These are phyloP conservation scores for Xerocomellus amylosporus DNA, from an alignment of 768 basidiomycete genomes.

Conservation along the genomic window DNA sequence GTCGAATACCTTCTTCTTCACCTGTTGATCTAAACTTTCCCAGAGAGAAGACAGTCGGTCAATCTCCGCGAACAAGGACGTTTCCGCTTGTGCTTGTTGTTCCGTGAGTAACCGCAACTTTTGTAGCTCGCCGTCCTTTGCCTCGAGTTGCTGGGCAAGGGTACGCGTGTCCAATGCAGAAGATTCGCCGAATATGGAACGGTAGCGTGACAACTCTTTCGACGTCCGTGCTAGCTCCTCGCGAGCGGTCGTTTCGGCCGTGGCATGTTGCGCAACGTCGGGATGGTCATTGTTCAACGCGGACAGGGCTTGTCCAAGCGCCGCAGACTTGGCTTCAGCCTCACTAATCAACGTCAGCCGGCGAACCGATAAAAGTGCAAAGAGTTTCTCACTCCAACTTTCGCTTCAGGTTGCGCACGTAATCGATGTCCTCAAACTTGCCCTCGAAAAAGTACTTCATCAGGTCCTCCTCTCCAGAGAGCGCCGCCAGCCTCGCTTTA, in stretches of 20 bases:
- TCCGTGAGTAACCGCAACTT: slow-evolving; percentile 58
- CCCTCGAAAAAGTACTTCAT: slow-evolving; percentile 66
- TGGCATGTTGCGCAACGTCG: slow-evolving; percentile 49
- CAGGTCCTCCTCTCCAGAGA: slow-evolving; percentile 66
- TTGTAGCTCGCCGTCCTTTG: slow-evolving; percentile 67
- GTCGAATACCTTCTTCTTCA: slow-evolving; percentile 83
- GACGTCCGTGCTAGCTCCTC: slow-evolving; percentile 46
- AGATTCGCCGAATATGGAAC: slow-evolving; percentile 59
- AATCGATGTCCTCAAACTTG: slow-evolving; percentile 49
- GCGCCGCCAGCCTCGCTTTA: slow-evolving; percentile 74
- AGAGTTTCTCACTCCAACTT: slow-evolving; percentile 50
- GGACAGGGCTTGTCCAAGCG: slow-evolving; percentile 51
- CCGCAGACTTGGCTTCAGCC: slow-evolving; percentile 47
- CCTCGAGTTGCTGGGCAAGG: slow-evolving; percentile 54
- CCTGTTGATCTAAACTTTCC: slow-evolving; percentile 78
- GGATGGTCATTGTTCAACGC: slow-evolving; percentile 47
- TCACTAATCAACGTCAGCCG: slow-evolving; percentile 39
- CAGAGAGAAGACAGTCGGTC: slow-evolving; percentile 84
- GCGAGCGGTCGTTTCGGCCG: slow-evolving; percentile 49
- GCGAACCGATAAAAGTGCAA: not conserved
- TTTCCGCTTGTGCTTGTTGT: slow-evolving; percentile 66
- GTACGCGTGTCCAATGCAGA: slow-evolving; percentile 48
- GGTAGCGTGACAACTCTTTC: slow-evolving; percentile 57
- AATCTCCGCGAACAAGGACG: slow-evolving; percentile 77
- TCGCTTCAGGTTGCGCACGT: slow-evolving; percentile 51